Evolutionary conservation across 2,329 filamentous ascomycete species (phyloP).

Genomic region (Daldinia sp.): DNA sequence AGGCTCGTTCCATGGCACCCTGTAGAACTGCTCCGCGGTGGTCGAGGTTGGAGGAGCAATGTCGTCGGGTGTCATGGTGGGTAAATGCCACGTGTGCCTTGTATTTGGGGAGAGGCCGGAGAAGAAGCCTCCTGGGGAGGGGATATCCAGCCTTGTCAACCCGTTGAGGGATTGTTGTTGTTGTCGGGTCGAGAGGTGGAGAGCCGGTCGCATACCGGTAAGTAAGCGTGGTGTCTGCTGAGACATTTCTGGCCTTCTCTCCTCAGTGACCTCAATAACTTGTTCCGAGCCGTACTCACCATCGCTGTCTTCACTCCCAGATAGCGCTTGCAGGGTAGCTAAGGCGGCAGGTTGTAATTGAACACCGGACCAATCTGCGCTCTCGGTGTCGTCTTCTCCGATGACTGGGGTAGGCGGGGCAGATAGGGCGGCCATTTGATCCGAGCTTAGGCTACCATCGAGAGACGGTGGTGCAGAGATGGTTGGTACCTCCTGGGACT

Average conservation of each 20-base stretch:
- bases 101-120: conserved; percentile 79
- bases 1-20: conserved; percentile 74
- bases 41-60: conserved; percentile 78
- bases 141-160: conserved; percentile 84
- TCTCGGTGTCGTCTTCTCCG: conserved; percentile 61
- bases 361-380: conserved; percentile 75
- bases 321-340: conserved; percentile 79
- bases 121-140: conserved; percentile 92
- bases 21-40: conserved; percentile 92
- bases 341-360: conserved; percentile 82
- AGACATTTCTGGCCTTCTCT: conserved; percentile 59
- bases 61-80: conserved; percentile 61
- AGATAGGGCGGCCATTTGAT: conserved; percentile 84
- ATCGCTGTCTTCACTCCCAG: conserved; percentile 62
- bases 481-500: conserved; percentile 72
- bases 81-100: conserved; percentile 82
- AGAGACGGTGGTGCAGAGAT: conserved; percentile 85
- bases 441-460: conserved; percentile 87
- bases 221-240: conserved; percentile 61
- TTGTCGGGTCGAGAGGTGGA: conserved; percentile 57
- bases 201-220: conserved; percentile 51
- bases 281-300: conserved; percentile 69
- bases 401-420: conserved; percentile 85
- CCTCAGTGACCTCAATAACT: conserved; percentile 60
- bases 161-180: conserved; percentile 69